Evolutionary conservation across 805 yeast genomes (phyloP).

Genomic region (Candida sakaeoensis): DNA sequence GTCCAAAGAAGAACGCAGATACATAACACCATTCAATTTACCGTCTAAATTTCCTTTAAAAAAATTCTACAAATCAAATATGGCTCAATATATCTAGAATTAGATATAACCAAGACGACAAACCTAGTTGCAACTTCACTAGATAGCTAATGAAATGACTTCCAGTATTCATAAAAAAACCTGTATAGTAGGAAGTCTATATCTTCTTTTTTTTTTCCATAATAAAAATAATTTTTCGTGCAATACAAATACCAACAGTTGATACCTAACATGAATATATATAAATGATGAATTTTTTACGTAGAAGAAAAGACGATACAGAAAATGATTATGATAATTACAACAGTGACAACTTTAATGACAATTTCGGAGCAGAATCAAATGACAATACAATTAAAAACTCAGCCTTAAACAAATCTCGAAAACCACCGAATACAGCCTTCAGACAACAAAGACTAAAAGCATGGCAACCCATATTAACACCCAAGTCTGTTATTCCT

Average conservation of each 20-base stretch:
- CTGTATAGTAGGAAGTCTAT: no score
- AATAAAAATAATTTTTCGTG: background rate
- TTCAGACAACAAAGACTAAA: slow-evolving; percentile 71
- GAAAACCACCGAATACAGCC: slow-evolving; percentile 61
- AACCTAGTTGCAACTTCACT: no score
- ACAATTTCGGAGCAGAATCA: background rate
- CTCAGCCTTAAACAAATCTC: slow-evolving; percentile 23
- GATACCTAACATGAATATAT: background rate
- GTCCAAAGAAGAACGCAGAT: no score
- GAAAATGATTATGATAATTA: slow-evolving; percentile 21
- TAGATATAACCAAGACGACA: no score
- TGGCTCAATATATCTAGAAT: no score
- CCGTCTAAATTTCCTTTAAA: no score
- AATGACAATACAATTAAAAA: background rate
- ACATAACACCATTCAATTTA: no score
- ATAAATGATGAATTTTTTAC: slow-evolving; percentile 29
- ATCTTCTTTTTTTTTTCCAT: no score
- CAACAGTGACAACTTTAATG: slow-evolving; percentile 9
- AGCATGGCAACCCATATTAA: slow-evolving; percentile 83
- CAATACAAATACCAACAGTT: background rate
- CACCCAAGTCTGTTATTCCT: slow-evolving; percentile 90
- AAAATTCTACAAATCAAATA: no score
- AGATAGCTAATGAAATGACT: no score
- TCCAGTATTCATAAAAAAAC: no score
- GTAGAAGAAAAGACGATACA: slow-evolving; percentile 26